A percentile compares a stretch with the other conserved stretches of the same genome.
Conservation (phyloP, 2,329 filamentous ascomycete genomes). For the Pyricularia pennisetigena region DNA sequence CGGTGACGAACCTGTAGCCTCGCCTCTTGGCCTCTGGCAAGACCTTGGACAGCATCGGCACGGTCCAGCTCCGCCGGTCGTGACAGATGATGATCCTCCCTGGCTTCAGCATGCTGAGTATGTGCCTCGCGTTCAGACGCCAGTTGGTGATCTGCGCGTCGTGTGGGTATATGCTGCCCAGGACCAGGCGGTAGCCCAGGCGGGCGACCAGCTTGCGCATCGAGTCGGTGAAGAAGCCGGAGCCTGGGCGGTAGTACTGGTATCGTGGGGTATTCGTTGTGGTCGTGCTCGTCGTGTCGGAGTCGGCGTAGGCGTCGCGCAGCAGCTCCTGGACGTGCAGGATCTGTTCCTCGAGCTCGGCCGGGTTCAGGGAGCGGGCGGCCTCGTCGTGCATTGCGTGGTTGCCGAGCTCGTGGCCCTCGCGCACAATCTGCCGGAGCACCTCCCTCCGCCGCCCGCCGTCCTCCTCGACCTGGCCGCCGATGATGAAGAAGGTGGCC, state of each 20-base stretch:
- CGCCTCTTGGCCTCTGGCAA: slow-evolving; percentile 59
- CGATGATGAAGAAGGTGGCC: slow-evolving; percentile 87
- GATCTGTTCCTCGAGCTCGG: slow-evolving; percentile 54
- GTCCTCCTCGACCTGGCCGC: slow-evolving; percentile 55
- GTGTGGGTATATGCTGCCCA: slow-evolving; percentile 82
- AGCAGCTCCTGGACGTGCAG: slow-evolving; percentile 52
- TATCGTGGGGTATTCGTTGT: slow-evolving; percentile 28
- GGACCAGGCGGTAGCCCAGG: slow-evolving; percentile 61
- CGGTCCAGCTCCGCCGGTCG: slow-evolving; percentile 74
- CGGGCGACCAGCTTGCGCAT: slow-evolving; percentile 54
- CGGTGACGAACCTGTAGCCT: slow-evolving; percentile 63
- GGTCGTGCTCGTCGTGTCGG: slow-evolving; percentile 15
- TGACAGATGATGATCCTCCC: slow-evolving; percentile 81
- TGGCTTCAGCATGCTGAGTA: slow-evolving; percentile 67
- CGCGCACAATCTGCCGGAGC: slow-evolving; percentile 47
- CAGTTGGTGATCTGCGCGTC: slow-evolving; percentile 73
- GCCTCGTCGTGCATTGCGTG: slow-evolving; percentile 87
- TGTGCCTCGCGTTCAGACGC: slow-evolving; percentile 63
- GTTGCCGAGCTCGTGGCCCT: slow-evolving; percentile 66
- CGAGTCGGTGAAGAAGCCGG: slow-evolving; percentile 65
- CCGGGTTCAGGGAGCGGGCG: slow-evolving; percentile 48
- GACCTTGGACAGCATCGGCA: slow-evolving; percentile 64
- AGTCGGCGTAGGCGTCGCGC: slow-evolving; percentile 42
- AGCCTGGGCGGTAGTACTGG: slow-evolving; percentile 74
- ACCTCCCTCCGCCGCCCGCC: slow-evolving; percentile 30